These are phyloP conservation scores for Domatiomyces catenatus DNA, from an alignment of 2,329 filamentous ascomycete genomes.

Conservation along the genomic window DNA sequence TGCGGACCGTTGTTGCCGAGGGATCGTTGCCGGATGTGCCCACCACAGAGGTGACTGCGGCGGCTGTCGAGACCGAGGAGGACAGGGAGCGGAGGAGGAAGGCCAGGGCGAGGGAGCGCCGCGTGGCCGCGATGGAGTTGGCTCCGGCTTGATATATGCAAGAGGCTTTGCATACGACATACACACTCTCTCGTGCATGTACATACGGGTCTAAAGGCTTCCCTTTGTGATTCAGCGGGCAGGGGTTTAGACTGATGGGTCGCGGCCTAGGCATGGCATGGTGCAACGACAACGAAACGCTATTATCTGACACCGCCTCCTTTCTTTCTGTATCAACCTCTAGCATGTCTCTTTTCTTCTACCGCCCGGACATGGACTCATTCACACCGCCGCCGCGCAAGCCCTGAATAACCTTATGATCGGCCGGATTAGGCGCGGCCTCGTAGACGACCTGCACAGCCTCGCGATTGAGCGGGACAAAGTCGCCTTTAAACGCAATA, in stretches of 20 bases:
- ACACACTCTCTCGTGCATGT: too few species aligned
- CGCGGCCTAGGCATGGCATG: too few species aligned
- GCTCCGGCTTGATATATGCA: conserved; percentile 7
- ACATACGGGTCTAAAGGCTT: too few species aligned
- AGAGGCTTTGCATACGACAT: too few species aligned
- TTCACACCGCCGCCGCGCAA: conserved; percentile 25
- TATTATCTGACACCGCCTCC: too few species aligned
- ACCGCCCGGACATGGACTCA: conserved; percentile 29
- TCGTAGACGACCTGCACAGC: conserved; percentile 83
- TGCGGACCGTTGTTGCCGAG: conserved; percentile 14
- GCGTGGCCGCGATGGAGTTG: conserved; percentile 16
- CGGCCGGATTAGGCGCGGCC: conserved; percentile 75
- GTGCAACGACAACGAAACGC: too few species aligned
- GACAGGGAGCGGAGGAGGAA: conserved; percentile 21
- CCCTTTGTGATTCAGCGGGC: too few species aligned
- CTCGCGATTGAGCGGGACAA: conserved; percentile 70
- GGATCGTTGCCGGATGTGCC: conserved; percentile 26
- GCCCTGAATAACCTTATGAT: conserved; percentile 47
- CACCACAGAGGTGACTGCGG: conserved; percentile 19
- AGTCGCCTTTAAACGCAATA: conserved; percentile 86
- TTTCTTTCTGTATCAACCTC: too few species aligned
- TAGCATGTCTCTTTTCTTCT: too few species aligned
- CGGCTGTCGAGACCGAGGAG: conserved; percentile 14
- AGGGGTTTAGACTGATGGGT: conserved; percentile 1
- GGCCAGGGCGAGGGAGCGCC: conserved; percentile 21